phyloP scores from a whole-genome alignment of 345 rosid genomes.

The Rhizophora apiculata region DNA sequence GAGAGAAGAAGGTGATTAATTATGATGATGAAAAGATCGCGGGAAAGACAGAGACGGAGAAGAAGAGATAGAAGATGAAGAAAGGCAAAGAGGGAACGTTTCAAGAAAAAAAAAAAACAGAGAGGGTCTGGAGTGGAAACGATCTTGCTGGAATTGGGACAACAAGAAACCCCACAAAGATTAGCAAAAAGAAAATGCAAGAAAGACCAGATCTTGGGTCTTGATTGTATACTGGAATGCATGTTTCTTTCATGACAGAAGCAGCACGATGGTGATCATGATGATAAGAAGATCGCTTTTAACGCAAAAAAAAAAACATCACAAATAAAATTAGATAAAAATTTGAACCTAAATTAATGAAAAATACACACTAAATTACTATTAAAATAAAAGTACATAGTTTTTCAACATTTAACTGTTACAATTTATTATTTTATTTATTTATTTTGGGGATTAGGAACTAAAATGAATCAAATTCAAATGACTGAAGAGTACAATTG shows the following conservation, averaged over 20 bases:
- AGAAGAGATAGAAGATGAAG: constrained; percentile 20
- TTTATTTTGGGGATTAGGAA: too few species aligned
- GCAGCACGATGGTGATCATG: constrained; percentile 22
- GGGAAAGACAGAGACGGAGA: constrained; percentile 20
- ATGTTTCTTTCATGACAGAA: constrained; percentile 18
- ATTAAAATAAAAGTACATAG: too few species aligned
- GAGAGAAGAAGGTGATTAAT: constrained; percentile 18
- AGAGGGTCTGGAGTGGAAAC: constrained; percentile 3
- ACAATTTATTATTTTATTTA: too few species aligned
- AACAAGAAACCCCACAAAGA: constrained; percentile 13
- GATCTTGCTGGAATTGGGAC: constrained; percentile 21
- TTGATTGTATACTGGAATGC: constrained; percentile 17
- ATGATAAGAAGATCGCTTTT: constrained; percentile 17
- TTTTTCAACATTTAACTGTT: too few species aligned
- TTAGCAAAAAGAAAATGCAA: background rate
- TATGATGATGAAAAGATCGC: constrained; percentile 11
- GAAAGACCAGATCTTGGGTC: constrained; percentile 28
- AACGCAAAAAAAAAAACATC: too few species aligned
- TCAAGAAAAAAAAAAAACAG: constrained; percentile 12
- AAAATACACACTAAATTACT: too few species aligned
- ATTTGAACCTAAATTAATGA: too few species aligned
- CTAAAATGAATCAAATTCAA: too few species aligned
- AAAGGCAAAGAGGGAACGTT: constrained; percentile 21
- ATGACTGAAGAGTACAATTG: too few species aligned
- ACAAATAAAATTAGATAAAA: too few species aligned